These are phyloP conservation scores for Tephrocybe sp. DNA, from an alignment of 768 basidiomycete genomes.

Conservation along the genomic window DNA sequence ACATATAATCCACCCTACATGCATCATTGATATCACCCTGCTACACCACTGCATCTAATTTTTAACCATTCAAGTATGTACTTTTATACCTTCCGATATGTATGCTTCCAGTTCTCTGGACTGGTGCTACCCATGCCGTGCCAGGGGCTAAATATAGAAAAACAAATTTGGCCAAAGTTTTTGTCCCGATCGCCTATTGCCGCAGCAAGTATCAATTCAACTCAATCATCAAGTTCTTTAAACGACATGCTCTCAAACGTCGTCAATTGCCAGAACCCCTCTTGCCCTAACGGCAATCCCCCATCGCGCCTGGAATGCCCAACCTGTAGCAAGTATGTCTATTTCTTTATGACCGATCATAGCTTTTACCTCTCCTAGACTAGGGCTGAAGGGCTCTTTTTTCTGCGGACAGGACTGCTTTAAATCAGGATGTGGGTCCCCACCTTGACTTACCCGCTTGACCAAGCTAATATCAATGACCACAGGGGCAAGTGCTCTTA, in stretches of 20 bases:
- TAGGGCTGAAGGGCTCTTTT: conserved; percentile 81
- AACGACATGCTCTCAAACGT: conserved; percentile 30
- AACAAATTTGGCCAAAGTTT: conserved; percentile 7
- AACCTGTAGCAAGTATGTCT: conserved; percentile 82
- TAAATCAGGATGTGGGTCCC: conserved; percentile 83
- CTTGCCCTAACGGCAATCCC: conserved; percentile 80
- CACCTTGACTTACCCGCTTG: not conserved
- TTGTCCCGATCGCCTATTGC: not conserved
- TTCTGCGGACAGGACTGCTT: conserved; percentile 98
- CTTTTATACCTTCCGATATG: conserved; percentile 15
- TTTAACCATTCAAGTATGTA: conserved; percentile 6
- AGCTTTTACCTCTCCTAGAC: conserved; percentile 39
- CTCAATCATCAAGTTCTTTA: no score
- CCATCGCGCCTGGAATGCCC: conserved; percentile 89
- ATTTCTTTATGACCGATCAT: conserved; percentile 1
- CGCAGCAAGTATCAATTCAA: conserved; percentile 10
- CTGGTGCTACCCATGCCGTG: not conserved
- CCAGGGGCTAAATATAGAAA: conserved; percentile 12
- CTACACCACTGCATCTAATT: not conserved
- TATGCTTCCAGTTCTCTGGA: not conserved
- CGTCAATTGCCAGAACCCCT: conserved; percentile 64
- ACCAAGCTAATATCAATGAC: conserved; percentile 2
- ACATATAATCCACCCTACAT: conserved; percentile 26
- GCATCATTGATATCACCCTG: conserved; percentile 16
- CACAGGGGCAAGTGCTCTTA: conserved; percentile 26